Base-by-base conservation (phyloP, 495 filamentous ascomycete species). In the Penicillium argentinense region DNA sequence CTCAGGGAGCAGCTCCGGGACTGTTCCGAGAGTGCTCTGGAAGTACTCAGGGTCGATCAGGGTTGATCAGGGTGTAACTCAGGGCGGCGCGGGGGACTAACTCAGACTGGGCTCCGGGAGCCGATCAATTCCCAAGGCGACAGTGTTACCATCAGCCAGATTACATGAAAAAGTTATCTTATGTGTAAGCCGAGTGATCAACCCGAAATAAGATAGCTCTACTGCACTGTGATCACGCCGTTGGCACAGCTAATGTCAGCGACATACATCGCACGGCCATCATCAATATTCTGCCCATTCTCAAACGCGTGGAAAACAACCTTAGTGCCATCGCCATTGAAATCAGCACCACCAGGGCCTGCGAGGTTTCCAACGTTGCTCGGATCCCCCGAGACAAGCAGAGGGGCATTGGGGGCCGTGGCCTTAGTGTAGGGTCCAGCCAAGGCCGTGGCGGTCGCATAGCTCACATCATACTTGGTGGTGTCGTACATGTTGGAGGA, bases 401-500 rank as follows among this genome's bases (percentile, higher is more conserved):
- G 47, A 34, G 65, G 58, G 3, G 50, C 54, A 39, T 54, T 16
- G 8, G 66, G 62, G 26, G 33, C 39, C 5, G 47, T 46, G 11
- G 52, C 57, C 43, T 71, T 69, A 9, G 59, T 64, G 40, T 76
- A 81, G 9, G 67, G 68, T 2, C 79, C 79, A 32, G 49, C 53
- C 12, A 80, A 49, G 4, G 51, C 58, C 38, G 45, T 51, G 3
- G 72, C 68, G 17, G 67, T 75, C 4, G 78, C 78, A 50, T 81
- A 83, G 53, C 68, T 72, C 21, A 75, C 63, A 30, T 78, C 73
- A 45, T 81, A 82, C 43, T 64, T 41, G 18, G 67, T 63, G 5
- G 69, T 74, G 7, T 66, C 62, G 57, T 65, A 81, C 54, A 71
- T 76, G 26, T 80, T 74, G 19, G 70, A 73, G 37, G 76, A 79